Base-by-base conservation (phyloP, 129 eudicot genomes). In the Flaveria bidentis region DNA sequence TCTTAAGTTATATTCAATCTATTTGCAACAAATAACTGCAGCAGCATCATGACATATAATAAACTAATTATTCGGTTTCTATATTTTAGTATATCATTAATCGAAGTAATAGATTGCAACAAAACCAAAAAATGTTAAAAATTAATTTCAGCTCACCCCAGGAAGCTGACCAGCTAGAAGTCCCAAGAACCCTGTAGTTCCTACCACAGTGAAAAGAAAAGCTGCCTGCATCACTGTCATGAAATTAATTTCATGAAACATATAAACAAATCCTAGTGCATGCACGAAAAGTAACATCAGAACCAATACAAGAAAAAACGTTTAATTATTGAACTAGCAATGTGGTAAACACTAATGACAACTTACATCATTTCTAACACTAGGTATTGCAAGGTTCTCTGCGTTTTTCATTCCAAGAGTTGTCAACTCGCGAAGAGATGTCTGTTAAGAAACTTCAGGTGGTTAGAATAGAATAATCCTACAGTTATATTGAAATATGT, bases 201-300 rank as follows among this genome's bases (percentile, higher is more conserved):
- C 99, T 68, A 95, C 99, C 86, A 95, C 99, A 16, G 99, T 89
- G 78, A 85, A 82, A 72, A 95, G 97, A 81, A 95, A 95, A 82
- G 97, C 99, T 52, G 97, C 99, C 99, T 95, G 99, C 97, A 95
- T 85, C 85, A 95, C 96, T 91, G 97, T 85, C 84, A 85, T 76
- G 82, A 86, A 82, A 86, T 91, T 88, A 91, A 81, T 78, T 84
- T 79, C 85, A 72, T 78, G 81, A 86, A 84, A 77, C 51, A 33
- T 51, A 67, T 64, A 33, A 44, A n/a, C 33, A 69, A 61, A 25
- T 66, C 41, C 47, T 70, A 70, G 28, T 18, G 46, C 41, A 46
- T 17, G 67, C 71, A 36, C 30, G 46, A 23, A 69, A 58, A 45
- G 39, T 49, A 68, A 6, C 71, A n/a, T 56, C 25, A 50, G 14